Base-by-base conservation (phyloP, 2,329 filamentous ascomycete species). In the Paecilomyces sp. region DNA sequence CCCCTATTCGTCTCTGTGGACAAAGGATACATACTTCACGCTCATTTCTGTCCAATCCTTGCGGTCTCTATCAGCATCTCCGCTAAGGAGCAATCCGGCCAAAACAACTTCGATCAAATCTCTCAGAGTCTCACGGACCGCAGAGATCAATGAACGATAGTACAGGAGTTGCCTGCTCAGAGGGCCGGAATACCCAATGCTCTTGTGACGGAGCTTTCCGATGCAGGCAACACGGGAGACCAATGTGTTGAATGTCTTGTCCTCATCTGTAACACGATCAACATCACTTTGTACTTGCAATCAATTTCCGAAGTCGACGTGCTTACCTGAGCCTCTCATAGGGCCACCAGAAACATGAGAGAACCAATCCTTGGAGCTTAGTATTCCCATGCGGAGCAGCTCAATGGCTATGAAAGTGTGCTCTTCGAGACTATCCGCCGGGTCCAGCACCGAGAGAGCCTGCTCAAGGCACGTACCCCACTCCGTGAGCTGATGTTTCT, bases 121-220 rank as follows among this genome's bases (percentile, higher is more conserved):
- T 55, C 94, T 86, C 64, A 96, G 82, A 34, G 87, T 86, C 64
- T 88, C 85, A 47, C 92, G 88, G 25, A 97, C 87, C 50, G 90
- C 86, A 1, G 88, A 88, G 50, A 91, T 87, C 60, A 97, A 82
- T 1, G 91, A 92, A 62, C 91, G 89, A 79, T 92, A 99, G 28
- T 87, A 88, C 51, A 99, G 82, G 57, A 97, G 82, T 65, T 93
- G 92, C 74, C 94, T 88, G 80, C 92, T 96, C 1, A 99, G 82
- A 1, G 94, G 93, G 0, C 94, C 94, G 1, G 93, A 97, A 75
- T 97, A 99, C 31, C 94, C 94, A 66, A 93, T 92, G 3, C 84
- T 82, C 66, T 90, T 85, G 72, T 99, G 94, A 33, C 87, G 85
- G 62, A 97, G 81, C 69, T 89, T 91, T 57, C 92, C 84, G 60